Conservation (phyloP, 345 rosid genomes). For the Dipteronia sinensis region DNA sequence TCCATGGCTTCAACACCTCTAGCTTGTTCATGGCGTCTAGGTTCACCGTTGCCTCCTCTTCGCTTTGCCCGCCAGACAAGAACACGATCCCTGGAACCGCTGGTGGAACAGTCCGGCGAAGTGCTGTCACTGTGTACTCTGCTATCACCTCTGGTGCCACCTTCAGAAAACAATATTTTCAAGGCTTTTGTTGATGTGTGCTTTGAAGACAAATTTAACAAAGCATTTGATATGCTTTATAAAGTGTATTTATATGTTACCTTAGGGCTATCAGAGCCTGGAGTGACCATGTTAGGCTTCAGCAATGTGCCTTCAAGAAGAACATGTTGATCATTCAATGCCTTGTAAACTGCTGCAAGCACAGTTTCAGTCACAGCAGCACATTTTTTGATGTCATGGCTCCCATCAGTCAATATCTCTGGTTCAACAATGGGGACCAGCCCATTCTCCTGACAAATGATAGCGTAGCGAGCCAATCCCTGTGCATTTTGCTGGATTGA, state of each 20-base stretch:
- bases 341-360: slow-evolving; percentile 90
- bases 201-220: neutral
- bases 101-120: slow-evolving; percentile 83
- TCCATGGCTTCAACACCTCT: slow-evolving; percentile 81
- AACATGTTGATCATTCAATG: slow-evolving; percentile 90
- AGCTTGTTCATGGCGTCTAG: slow-evolving; percentile 90
- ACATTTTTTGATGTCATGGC: slow-evolving; percentile 77
- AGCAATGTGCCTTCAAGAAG: slow-evolving; percentile 95
- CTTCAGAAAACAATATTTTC: slow-evolving; percentile 24
- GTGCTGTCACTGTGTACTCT: slow-evolving; percentile 66
- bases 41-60: slow-evolving; percentile 83
- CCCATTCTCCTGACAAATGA: slow-evolving; percentile 93
- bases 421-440: slow-evolving; percentile 95
- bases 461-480: slow-evolving; percentile 93
- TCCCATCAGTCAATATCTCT: slow-evolving; percentile 82
- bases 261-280: slow-evolving; percentile 89
- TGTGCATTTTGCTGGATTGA: slow-evolving; percentile 88
- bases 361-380: slow-evolving; percentile 85
- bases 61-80: slow-evolving; percentile 91
- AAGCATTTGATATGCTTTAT: neutral
- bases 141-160: slow-evolving; percentile 75
- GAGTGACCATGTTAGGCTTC: slow-evolving; percentile 98
- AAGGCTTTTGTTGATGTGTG: neutral
- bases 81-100: slow-evolving; percentile 93
- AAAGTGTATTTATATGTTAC: slow-evolving; percentile 32